A percentile compares a stretch with the other conserved stretches of the same genome.
These are phyloP conservation scores for Lenzites betulinus DNA, from an alignment of 768 basidiomycete species.

Conservation along the genomic window DNA sequence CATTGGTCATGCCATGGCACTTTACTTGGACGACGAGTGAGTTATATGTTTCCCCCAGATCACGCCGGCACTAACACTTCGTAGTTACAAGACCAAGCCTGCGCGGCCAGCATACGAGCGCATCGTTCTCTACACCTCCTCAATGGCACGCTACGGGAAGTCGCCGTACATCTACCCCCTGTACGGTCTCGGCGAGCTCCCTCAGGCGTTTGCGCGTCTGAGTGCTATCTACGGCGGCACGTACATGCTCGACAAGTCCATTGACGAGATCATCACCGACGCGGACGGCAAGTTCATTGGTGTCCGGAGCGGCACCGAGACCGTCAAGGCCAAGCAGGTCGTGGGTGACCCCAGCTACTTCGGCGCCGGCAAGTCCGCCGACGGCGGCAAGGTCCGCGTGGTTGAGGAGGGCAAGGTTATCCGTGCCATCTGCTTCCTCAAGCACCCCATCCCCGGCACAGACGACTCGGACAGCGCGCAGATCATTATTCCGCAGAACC, in stretches of 20 bases:
- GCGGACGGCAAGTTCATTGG: constrained; percentile 88
- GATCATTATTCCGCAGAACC: constrained; percentile 99
- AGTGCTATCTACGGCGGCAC: constrained; percentile 99
- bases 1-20: constrained; percentile 98
- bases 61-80: neutral
- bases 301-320: constrained; percentile 86
- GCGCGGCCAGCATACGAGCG: constrained; percentile 92
- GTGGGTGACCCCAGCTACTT: constrained; percentile 99
- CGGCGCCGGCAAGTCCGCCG: constrained; percentile 64
- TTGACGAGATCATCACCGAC: constrained; percentile 89
- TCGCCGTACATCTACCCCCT: constrained; percentile 99
- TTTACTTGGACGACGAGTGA: constrained; percentile 97
- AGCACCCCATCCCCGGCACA: constrained; percentile 97
- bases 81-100: constrained; percentile 89
- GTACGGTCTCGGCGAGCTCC: constrained; percentile 98
- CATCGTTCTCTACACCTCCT: constrained; percentile 95
- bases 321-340: constrained; percentile 95
- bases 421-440: constrained; percentile 95
- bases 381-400: constrained; percentile 81
- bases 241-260: constrained; percentile 98
- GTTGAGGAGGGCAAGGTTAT: constrained; percentile 94
- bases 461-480: constrained; percentile 94
- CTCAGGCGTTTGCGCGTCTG: constrained; percentile 96
- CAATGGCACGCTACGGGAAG: constrained; percentile 99
- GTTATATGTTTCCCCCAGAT: constrained; percentile 33